Evolutionary conservation across 768 basidiomycete genomes (phyloP).

Genomic region (Pisolithus orientalis): DNA sequence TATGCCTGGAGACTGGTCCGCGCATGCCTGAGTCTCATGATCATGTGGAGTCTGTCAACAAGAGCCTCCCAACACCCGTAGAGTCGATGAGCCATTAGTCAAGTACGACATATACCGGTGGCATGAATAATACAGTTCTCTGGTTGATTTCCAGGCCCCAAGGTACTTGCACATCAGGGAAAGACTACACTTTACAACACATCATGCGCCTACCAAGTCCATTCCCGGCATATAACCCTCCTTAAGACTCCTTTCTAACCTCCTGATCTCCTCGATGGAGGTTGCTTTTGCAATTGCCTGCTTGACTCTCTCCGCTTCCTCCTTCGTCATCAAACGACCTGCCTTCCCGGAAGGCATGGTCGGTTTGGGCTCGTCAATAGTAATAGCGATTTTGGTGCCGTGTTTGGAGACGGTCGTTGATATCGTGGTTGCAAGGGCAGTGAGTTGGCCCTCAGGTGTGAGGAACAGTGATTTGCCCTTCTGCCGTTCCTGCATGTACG

Average conservation of each 20-base stretch:
- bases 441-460: slow-evolving; percentile 72
- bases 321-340: slow-evolving; percentile 85
- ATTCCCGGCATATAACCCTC: slow-evolving; percentile 81
- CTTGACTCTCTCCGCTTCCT: slow-evolving; percentile 83
- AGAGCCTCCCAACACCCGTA: too few species aligned
- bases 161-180: slow-evolving; percentile 13
- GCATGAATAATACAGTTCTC: not conserved
- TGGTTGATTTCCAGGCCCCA: not conserved
- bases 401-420: slow-evolving; percentile 67
- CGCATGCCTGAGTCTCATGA: slow-evolving; percentile 31
- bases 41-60: too few species aligned
- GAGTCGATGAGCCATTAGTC: too few species aligned
- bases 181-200: slow-evolving; percentile 29
- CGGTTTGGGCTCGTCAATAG: slow-evolving; percentile 75
- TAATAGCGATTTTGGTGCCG: slow-evolving; percentile 53
- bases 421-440: slow-evolving; percentile 73
- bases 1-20: slow-evolving; percentile 49
- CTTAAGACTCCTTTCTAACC: slow-evolving; percentile 71
- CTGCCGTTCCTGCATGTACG: slow-evolving; percentile 62
- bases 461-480: slow-evolving; percentile 70
- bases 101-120: too few species aligned
- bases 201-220: slow-evolving; percentile 73
- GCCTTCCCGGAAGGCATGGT: slow-evolving; percentile 55
- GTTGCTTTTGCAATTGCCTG: slow-evolving; percentile 87
- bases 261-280: slow-evolving; percentile 83